phyloP scores from a whole-genome alignment of 257 asterid species.

The Nicotiana otophora region DNA sequence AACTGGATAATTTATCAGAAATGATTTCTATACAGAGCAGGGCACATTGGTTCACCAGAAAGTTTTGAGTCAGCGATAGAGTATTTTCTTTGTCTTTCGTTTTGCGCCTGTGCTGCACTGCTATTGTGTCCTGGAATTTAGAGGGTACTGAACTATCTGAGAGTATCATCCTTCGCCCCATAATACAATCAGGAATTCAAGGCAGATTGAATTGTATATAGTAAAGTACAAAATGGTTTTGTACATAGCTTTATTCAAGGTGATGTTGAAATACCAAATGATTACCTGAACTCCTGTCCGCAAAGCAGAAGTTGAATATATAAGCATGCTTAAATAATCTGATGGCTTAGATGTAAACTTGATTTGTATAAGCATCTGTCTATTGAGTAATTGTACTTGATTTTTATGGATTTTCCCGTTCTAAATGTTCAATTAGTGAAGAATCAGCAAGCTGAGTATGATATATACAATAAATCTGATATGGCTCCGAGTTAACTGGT shows the following conservation, averaged over 20 bases:
- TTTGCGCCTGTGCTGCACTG: no score
- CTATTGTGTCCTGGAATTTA: no score
- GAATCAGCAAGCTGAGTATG: background rate
- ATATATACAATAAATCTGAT: background rate
- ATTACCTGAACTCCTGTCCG: background rate
- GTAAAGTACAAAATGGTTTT: background rate
- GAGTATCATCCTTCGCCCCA: no score
- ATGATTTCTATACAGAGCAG: background rate
- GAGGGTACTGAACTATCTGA: no score
- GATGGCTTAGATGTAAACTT: background rate
- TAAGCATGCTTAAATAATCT: background rate
- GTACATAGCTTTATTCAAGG: background rate
- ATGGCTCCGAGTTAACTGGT: background rate
- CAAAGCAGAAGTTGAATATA: background rate
- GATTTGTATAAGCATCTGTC: background rate
- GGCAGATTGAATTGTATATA: background rate
- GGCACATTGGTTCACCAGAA: no score
- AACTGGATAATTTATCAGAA: slow-evolving; percentile 1
- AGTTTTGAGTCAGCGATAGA: no score
- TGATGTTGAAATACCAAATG: background rate
- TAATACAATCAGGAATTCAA: no score
- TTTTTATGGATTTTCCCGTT: background rate
- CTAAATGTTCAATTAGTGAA: background rate
- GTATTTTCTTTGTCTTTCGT: no score
- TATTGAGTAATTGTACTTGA: background rate